phyloP scores from a whole-genome alignment of 352 stramenopile species.

The Phytophthora sp. region DNA sequence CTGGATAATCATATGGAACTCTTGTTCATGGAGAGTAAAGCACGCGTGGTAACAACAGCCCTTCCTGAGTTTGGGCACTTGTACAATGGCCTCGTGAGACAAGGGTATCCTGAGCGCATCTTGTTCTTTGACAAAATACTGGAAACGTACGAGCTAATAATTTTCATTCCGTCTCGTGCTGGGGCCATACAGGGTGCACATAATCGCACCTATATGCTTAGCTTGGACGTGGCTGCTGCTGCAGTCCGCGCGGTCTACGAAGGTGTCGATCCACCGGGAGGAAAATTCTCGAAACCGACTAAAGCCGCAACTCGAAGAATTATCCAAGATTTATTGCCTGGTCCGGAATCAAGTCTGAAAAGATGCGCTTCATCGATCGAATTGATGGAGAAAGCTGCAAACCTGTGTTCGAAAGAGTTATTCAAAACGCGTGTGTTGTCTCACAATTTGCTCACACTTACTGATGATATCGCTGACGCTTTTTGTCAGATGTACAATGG shows the following conservation, averaged over 20 bases:
- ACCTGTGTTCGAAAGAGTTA: slow-evolving; percentile 20
- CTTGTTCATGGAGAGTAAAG: background rate
- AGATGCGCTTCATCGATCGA: slow-evolving; percentile 3
- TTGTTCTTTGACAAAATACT: slow-evolving; percentile 31
- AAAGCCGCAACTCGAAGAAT: slow-evolving; percentile 7
- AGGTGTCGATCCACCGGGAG: background rate
- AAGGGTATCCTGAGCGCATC: slow-evolving; percentile 9
- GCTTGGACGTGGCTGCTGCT: background rate
- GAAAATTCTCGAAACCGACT: background rate
- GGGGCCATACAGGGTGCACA: slow-evolving; percentile 16
- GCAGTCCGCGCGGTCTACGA: slow-evolving; percentile 22
- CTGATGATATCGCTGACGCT: slow-evolving; percentile 31
- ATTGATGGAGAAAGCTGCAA: slow-evolving; percentile 13
- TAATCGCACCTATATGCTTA: slow-evolving; percentile 26
- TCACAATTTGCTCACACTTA: slow-evolving; percentile 32
- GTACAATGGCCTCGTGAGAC: slow-evolving; percentile 29
- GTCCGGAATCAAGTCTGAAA: slow-evolving; percentile 16
- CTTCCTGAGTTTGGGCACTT: slow-evolving; percentile 31
- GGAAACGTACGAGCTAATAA: slow-evolving; percentile 11
- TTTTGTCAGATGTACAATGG: slow-evolving; percentile 31
- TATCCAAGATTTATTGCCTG: slow-evolving; percentile 27
- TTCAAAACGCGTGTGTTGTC: slow-evolving; percentile 33
- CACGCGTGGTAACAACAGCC: slow-evolving; percentile 9
- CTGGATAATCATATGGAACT: slow-evolving; percentile 28
- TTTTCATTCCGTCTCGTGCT: slow-evolving; percentile 33